Evolutionary conservation across 257 asterid species (phyloP).

Genomic region (Catharanthus roseus): DNA sequence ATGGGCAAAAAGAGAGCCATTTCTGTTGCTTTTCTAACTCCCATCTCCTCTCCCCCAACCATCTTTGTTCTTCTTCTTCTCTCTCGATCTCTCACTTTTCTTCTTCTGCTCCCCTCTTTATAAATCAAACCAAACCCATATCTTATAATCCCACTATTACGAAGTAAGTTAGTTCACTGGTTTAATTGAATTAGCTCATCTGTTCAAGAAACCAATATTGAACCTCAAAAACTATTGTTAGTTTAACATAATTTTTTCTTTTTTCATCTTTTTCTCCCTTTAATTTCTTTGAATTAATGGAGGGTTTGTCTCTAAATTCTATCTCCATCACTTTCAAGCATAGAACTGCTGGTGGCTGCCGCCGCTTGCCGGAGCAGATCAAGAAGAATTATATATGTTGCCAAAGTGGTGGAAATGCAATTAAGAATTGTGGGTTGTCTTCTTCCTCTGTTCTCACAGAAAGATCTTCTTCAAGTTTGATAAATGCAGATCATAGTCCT

Average conservation of each 20-base stretch:
- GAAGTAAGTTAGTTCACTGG: conserved; percentile 38
- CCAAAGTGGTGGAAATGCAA: conserved; percentile 1
- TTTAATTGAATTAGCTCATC: conserved; percentile 23
- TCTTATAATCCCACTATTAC: neutral
- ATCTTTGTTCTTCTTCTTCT: conserved; percentile 25
- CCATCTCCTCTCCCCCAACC: conserved; percentile 52
- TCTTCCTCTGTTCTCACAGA: conserved; percentile 49
- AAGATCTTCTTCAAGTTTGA: conserved; percentile 38
- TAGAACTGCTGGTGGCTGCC: conserved; percentile 7
- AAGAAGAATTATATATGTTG: neutral
- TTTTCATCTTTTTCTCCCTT: conserved; percentile 5
- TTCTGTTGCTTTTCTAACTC: conserved; percentile 52
- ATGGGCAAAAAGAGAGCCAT: conserved; percentile 89
- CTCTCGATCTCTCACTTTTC: conserved; percentile 23
- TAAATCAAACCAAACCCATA: conserved; percentile 58
- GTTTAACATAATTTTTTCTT: conserved; percentile 22
- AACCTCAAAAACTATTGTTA: conserved; percentile 29
- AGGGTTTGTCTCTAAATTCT: conserved; percentile 8
- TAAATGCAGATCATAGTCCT: conserved; percentile 35
- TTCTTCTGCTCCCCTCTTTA: conserved; percentile 37
- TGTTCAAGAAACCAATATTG: conserved; percentile 28
- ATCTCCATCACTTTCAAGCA: conserved; percentile 2
- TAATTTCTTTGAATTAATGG: conserved; percentile 5
- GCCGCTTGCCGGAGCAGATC: neutral
- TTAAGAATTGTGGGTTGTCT: conserved; percentile 35